phyloP scores from a whole-genome alignment of 441 rosid species.

The California macrophylla region DNA sequence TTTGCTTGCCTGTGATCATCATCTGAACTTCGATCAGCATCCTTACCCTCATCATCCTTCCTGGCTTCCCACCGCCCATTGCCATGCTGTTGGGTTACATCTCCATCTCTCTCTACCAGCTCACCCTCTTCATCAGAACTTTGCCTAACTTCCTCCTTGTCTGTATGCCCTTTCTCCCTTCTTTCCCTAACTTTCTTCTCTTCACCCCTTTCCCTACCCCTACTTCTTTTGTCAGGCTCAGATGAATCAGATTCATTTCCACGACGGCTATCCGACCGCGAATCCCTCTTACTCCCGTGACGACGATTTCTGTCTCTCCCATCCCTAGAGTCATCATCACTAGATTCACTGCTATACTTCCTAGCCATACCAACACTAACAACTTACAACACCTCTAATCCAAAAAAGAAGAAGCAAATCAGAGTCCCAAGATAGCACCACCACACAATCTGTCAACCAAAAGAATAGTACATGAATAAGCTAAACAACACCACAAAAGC shows the following conservation, averaged over 20 bases:
- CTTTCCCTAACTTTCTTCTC: conserved; percentile 1
- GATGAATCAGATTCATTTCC: conserved; percentile 9
- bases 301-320: conserved; percentile 11
- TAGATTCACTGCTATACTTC: conserved; percentile 24
- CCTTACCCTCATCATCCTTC: conserved; percentile 1
- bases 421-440: too few relatives aligned
- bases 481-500: background rate
- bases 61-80: background rate
- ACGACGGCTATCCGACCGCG: background rate
- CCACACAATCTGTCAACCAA: background rate
- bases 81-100: background rate
- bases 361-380: conserved; percentile 24
- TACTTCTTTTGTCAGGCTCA: conserved; percentile 14
- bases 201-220: background rate
- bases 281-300: conserved; percentile 2
- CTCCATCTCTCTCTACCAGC: conserved; percentile 7
- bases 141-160: background rate
- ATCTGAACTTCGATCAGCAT: background rate
- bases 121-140: conserved; percentile 3
- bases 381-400: background rate
- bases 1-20: conserved; percentile 11
- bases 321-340: conserved; percentile 19
- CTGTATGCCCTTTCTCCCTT: background rate
- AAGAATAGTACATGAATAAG: background rate
- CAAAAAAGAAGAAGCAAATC: too few relatives aligned